These are phyloP conservation scores for Hibiscus trionum DNA, from an alignment of 345 rosid genomes.

Conservation along the genomic window DNA sequence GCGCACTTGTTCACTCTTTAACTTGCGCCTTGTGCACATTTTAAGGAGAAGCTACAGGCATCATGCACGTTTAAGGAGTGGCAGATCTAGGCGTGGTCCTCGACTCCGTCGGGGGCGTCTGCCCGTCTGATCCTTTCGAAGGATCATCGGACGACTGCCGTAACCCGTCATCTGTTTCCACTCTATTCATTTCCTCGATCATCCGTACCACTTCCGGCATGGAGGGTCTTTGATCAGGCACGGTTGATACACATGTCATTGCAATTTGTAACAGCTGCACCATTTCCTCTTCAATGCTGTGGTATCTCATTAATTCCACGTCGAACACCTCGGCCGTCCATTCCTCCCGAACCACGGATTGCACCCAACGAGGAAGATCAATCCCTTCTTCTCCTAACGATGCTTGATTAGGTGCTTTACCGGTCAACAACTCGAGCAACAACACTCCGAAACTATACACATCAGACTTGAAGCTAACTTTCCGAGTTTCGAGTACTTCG, in stretches of 20 bases:
- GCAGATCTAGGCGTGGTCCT: conserved; percentile 53
- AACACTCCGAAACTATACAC: conserved; percentile 94
- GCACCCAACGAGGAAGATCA: conserved; percentile 95
- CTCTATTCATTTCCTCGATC: conserved; percentile 85
- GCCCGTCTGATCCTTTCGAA: conserved; percentile 84
- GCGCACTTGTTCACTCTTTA: conserved; percentile 22
- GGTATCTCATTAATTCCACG: conserved; percentile 83
- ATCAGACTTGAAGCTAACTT: conserved; percentile 72
- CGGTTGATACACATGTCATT: conserved; percentile 78
- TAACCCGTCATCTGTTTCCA: conserved; percentile 70
- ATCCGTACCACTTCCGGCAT: conserved; percentile 81
- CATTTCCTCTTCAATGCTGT: conserved; percentile 96
- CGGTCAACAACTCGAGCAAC: conserved; percentile 73
- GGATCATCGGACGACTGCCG: conserved; percentile 96
- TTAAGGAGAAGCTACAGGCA: not conserved
- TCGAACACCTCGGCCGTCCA: conserved; percentile 99
- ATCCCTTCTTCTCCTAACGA: conserved; percentile 95
- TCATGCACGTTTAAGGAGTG: conserved; percentile 32
- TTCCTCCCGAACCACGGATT: conserved; percentile 92
- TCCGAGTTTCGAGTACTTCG: conserved; percentile 70
- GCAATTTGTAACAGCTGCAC: conserved; percentile 93
- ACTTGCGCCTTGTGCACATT: conserved; percentile 24
- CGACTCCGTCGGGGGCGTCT: conserved; percentile 70
- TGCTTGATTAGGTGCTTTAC: conserved; percentile 91
- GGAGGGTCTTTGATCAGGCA: conserved; percentile 84